Conservation (phyloP, 208 protist genomes). For the Trypanosoma brucei region DNA sequence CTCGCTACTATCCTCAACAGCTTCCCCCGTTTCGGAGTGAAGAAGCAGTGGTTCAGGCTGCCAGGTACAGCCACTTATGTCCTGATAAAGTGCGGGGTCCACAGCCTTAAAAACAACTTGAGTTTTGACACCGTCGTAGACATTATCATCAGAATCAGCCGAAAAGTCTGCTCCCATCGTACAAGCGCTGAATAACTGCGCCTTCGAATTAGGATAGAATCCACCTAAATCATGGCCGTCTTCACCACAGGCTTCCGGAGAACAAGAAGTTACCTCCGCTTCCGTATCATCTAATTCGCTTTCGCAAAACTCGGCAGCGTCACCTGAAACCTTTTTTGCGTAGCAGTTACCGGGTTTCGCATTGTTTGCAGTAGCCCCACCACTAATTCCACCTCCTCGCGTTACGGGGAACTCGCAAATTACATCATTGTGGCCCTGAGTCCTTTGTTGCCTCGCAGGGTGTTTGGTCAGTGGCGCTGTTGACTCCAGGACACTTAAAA, state of each 20-base stretch:
- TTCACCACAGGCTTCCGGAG: slow-evolving; percentile 2
- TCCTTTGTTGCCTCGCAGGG: background rate
- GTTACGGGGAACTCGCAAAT: slow-evolving; percentile 1
- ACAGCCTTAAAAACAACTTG: slow-evolving; percentile 70
- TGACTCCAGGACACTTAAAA: slow-evolving; percentile 55
- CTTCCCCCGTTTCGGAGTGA: slow-evolving; percentile 24
- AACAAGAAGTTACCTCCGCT: background rate
- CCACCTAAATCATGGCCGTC: background rate
- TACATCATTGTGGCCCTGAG: slow-evolving; percentile 3
- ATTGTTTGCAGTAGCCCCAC: background rate
- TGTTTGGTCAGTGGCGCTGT: background rate
- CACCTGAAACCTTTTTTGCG: background rate
- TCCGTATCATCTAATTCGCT: slow-evolving; percentile 10
- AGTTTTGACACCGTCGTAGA: slow-evolving; percentile 74
- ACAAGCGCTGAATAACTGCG: slow-evolving; percentile 2
- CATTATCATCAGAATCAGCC: slow-evolving; percentile 38
- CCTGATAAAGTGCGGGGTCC: slow-evolving; percentile 55
- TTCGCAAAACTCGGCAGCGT: background rate
- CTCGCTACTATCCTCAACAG: slow-evolving; percentile 22
- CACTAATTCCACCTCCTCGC: background rate
- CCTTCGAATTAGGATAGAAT: background rate
- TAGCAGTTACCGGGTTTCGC: background rate
- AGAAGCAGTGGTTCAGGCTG: slow-evolving; percentile 64
- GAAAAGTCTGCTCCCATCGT: slow-evolving; percentile 18
- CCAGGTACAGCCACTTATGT: slow-evolving; percentile 64